Evolutionary conservation across 257 asterid genomes (phyloP), one percentile per base, ranked within the genome.

Genomic region (Perilla frutescens): DNA sequence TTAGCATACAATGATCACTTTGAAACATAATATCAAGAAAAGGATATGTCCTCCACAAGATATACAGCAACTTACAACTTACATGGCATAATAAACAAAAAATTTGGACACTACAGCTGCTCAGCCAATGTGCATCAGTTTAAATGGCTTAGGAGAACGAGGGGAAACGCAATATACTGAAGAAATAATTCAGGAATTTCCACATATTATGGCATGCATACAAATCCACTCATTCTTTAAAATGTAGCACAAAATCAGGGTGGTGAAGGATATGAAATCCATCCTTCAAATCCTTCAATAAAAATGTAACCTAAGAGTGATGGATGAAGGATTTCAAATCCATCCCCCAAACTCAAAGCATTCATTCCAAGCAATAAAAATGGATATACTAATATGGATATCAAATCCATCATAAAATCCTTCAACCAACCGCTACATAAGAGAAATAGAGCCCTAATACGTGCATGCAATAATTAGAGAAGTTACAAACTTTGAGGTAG

Each of bases 391-490:
- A 20, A 20, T 20, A 20, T 20, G 26, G 26, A 20, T 20, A 20
- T 20, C 26, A 20, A 20, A 20, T 20, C 26, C 26, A 20, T 20
- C 26, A 0, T 0, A 20, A 20, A 20, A 20, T 20, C 26, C 26
- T 20, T 20, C 26, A 20, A 20, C 26, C 26, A 20, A 20, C 26
- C 1, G 26, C 26, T 20, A 20, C 26, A 20, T 20, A 20, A 20
- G 26, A 20, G 26, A 20, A 20, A 20, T 20, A 20, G 26, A 20
- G 26, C 26, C 26, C 26, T 20, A 20, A 20, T 5, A 71, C 20
- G 61, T 71, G 76, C 32, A 60, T 49, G 70, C 54, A 71, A 29
- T 36, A 71, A 41, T 51, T 72, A 60, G 9, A 55, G 58, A 65
- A 58, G 13, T 6, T 12, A 51, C 8, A 57, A 66, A 43, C 15